Evolutionary conservation across 1,139 yeast genomes (phyloP), one percentile per base, ranked within the genome.

Genomic region (Lodderomyces metapsilosis): DNA sequence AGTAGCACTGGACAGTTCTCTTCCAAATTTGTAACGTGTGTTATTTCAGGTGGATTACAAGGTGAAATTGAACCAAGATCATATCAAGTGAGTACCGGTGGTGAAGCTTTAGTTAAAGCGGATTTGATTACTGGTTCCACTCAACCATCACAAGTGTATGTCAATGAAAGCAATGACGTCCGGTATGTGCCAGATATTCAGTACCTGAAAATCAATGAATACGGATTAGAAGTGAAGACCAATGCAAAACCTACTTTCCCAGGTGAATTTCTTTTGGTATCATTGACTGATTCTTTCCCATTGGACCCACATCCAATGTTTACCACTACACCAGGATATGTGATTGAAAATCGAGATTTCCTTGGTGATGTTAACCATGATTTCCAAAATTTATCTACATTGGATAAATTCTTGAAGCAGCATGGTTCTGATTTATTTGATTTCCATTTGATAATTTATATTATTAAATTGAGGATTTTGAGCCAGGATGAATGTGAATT

Each of bases 211-310:
- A 76, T 81, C 51, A 94, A 94, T 58, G 97, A 94, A 61, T 94
- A 92, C 62, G 88, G 89, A 6, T 69, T 89, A 21, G 83, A 88
- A 38, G 95, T 92, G 13, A 89, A 88, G 57, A 80, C 82, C 34
- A 86, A 88, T 56, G 98, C 98, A 11, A 88, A 87, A 57, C 98
- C 98, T 0, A 88, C 96, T 5, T 89, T 94, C 62, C 99, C 99
- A 0, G 94, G 88, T 12, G 98, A 94, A 51, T 94, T 88, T 59
- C 65, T 94, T 47, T 66, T 94, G 41, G 95, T 92, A 1, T 84
- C 97, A 3, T 66, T 92, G 47, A 85, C 95, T 12, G 98, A 92
- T 60, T 96, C 98, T 1, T 92, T 92, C 75, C 96, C 96, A 2
- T 70, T 78, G 44, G 70, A 70, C 0, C 82, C 86, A 4, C 61